These are phyloP conservation scores for Maudiozyma humilis DNA, from an alignment of 1,139 yeast species.

Conservation along the genomic window DNA sequence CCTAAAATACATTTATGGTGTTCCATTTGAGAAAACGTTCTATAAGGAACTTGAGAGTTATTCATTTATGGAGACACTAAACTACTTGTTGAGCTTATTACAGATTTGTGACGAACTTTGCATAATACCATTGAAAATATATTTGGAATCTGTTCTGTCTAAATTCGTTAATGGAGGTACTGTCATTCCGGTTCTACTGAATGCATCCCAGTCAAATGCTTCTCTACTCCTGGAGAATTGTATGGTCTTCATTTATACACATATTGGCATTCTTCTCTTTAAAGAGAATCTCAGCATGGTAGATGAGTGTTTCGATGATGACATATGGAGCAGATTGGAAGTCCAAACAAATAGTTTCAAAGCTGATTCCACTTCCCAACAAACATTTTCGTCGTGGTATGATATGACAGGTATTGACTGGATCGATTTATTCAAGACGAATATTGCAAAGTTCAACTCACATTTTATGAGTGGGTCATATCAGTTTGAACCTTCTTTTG, in stretches of 20 bases:
- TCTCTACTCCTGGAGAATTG: constrained; percentile 51
- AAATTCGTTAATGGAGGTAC: constrained; percentile 56
- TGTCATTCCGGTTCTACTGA: constrained; percentile 47
- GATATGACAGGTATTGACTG: constrained; percentile 19
- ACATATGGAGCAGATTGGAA: constrained; percentile 31
- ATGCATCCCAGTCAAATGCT: constrained; percentile 47
- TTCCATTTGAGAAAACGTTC: constrained; percentile 32
- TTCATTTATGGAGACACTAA: constrained; percentile 38
- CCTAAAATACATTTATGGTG: constrained; percentile 52
- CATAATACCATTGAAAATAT: constrained; percentile 49
- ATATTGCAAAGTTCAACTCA: constrained; percentile 39
- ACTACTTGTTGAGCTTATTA: constrained; percentile 49
- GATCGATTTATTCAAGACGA: constrained; percentile 28
- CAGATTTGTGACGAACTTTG: constrained; percentile 59
- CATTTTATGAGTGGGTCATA: constrained; percentile 41
- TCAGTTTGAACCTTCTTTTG: constrained; percentile 44
- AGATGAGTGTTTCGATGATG: constrained; percentile 22
- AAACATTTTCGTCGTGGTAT: constrained; percentile 23
- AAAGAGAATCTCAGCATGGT: constrained; percentile 34
- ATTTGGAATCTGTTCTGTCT: constrained; percentile 54
- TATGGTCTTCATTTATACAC: constrained; percentile 59
- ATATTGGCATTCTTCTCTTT: constrained; percentile 54
- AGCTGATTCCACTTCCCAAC: background rate
- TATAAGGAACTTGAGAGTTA: constrained; percentile 34
- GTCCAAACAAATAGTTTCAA: background rate